phyloP scores from a whole-genome alignment of 805 yeast species.

The Candida sonorensis region DNA sequence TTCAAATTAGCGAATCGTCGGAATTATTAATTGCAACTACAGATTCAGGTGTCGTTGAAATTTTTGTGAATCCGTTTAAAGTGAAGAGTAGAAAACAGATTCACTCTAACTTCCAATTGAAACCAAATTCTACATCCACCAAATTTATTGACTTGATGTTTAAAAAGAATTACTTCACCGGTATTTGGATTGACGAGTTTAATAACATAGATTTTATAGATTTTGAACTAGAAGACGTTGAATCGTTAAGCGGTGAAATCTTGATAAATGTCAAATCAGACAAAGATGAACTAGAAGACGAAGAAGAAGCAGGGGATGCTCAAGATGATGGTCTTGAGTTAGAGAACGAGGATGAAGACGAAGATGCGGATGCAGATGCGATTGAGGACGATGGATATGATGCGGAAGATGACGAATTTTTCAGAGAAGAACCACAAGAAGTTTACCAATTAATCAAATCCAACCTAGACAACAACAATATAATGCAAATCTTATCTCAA shows the following conservation, averaged over 20 bases:
- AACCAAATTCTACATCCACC: constrained; percentile 9
- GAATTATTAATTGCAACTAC: constrained; percentile 8
- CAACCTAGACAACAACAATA: constrained; percentile 12
- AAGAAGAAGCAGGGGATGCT: constrained; percentile 6
- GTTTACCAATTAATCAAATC: constrained; percentile 15
- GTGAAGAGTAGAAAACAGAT: constrained; percentile 15
- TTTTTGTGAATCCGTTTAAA: constrained; percentile 17
- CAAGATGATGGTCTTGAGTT: constrained; percentile 9
- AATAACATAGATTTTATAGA: constrained; percentile 16
- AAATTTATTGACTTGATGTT: constrained; percentile 9
- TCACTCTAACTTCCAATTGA: constrained; percentile 9
- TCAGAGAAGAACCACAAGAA: constrained; percentile 19
- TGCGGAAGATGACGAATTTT: constrained; percentile 11
- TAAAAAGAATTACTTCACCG: constrained; percentile 6
- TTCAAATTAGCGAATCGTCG: constrained; percentile 8
- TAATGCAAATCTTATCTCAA: constrained; percentile 25
- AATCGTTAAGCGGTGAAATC: constrained; percentile 17
- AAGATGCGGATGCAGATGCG: too few species aligned
- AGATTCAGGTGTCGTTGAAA: constrained; percentile 17
- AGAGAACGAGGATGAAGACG: constrained; percentile 7
- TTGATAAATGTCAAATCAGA: constrained; percentile 12
- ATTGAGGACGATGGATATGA: constrained; percentile 6
- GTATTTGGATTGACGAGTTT: constrained; percentile 23
- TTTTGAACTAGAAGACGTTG: constrained; percentile 28
- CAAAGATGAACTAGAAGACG: constrained; percentile 9